These are phyloP conservation scores for Neurospora tetrasperma DNA, from an alignment of 495 filamentous ascomycete genomes.

Conservation along the genomic window DNA sequence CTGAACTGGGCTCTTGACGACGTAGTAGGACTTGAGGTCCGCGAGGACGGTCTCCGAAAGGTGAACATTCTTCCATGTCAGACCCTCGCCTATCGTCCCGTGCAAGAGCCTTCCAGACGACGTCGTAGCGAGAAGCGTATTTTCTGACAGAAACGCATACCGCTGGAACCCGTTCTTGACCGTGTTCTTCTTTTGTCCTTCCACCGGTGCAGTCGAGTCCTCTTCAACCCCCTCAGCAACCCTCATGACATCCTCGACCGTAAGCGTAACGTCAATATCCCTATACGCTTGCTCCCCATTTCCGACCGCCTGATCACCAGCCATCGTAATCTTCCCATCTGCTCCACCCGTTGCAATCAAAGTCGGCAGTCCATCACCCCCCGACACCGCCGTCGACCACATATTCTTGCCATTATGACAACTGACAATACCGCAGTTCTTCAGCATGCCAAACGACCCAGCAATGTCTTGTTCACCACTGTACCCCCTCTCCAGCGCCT, in stretches of 20 bases:
- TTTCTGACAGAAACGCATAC: conserved; percentile 54
- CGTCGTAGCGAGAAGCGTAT: conserved; percentile 48
- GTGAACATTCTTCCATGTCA: conserved; percentile 30
- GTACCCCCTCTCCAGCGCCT: neutral
- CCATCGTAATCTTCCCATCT: conserved; percentile 53
- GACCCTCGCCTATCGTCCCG: conserved; percentile 23
- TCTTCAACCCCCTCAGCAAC: neutral
- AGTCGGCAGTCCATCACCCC: conserved; percentile 13
- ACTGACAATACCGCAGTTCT: conserved; percentile 39
- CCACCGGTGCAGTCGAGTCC: neutral
- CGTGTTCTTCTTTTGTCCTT: neutral
- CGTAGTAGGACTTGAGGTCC: conserved; percentile 35
- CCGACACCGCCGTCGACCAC: conserved; percentile 59
- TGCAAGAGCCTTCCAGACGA: conserved; percentile 50
- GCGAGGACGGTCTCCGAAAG: conserved; percentile 20
- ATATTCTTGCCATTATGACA: conserved; percentile 82
- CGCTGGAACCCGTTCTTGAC: conserved; percentile 44
- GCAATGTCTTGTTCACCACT: conserved; percentile 6
- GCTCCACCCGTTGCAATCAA: conserved; percentile 74
- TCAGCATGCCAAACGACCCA: conserved; percentile 28
- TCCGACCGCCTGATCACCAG: conserved; percentile 14
- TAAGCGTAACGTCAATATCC: conserved; percentile 11
- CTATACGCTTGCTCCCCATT: neutral
- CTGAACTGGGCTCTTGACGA: conserved; percentile 25
- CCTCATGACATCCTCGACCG: conserved; percentile 13